Evolutionary conservation across 2,329 filamentous ascomycete genomes (phyloP).

Genomic region (Fusarium mundagurra): DNA sequence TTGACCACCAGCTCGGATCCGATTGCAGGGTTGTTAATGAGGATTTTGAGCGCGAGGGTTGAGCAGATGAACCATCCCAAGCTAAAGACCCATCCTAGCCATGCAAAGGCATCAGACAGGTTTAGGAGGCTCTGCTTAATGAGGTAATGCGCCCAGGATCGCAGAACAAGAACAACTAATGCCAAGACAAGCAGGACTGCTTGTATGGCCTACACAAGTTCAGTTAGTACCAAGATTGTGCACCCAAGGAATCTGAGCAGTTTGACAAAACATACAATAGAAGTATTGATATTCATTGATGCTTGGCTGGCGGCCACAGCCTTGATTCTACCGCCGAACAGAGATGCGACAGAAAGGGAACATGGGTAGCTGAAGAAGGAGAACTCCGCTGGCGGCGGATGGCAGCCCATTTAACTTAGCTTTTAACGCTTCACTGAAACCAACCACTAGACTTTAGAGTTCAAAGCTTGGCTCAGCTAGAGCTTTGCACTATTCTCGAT

Average conservation of each 20-base stretch:
- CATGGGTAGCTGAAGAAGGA: not conserved
- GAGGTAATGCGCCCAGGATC: not conserved
- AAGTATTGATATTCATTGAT: not conserved
- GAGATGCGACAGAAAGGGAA: not conserved
- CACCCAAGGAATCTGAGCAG: too few species aligned
- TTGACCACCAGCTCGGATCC: not conserved
- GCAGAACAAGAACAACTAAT: not conserved
- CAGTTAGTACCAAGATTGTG: not conserved
- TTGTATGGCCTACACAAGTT: not conserved
- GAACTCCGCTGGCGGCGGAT: not conserved
- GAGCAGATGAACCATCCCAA: slow-evolving; percentile 23
- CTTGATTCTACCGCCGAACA: not conserved
- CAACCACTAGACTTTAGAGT: not conserved
- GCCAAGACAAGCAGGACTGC: slow-evolving; percentile 3
- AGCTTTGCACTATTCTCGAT: not conserved
- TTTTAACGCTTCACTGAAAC: not conserved
- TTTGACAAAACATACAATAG: not conserved
- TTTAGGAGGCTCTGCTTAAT: not conserved
- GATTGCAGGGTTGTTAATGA: slow-evolving; percentile 5
- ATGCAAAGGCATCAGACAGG: not conserved
- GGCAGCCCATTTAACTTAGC: not conserved
- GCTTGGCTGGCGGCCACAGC: not conserved
- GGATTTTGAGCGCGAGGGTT: slow-evolving; percentile 2
- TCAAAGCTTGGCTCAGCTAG: not conserved
- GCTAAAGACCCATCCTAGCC: slow-evolving; percentile 13